Evolutionary conservation across 257 asterid genomes (phyloP), one percentile per base, ranked within the genome.

Genomic region (Penstemon eatonii): DNA sequence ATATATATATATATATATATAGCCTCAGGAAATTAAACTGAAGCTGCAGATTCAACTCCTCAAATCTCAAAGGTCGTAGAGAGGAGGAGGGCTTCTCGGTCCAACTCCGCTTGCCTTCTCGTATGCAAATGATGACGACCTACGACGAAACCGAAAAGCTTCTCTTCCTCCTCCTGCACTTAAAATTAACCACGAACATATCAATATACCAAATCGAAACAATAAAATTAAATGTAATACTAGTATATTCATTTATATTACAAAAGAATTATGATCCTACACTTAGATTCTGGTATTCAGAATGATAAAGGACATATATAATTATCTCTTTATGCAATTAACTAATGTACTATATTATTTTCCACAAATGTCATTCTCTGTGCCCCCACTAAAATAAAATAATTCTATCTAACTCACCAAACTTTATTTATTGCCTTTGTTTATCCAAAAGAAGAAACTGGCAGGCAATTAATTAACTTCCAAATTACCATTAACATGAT

Each of bases 31-130:
- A 25, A 25, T 25, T 25, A 25, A 25, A 25, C 33, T 25, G 33
- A 25, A 25, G 33, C 33, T 25, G 33, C 33, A 25, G 33, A 25
- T 25, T 25, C 33, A 1, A 25, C 33, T 25, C 33, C 33, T 74
- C 75, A 78, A 4, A 83, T 70, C 66, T 91, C 93, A 91, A 83
- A 89, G 49, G 91, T 89, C 89, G 78, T 83, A 80, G 79, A 90
- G 93, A 82, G 95, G 96, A 81, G 82, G 91, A 68, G 96, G 89
- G 90, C 80, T 87, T 85, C 87, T 74, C 71, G 96, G 89, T 87
- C 97, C 95, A 15, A 81, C 74, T 42, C 93, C 95, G 15, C 68
- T 74, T 5, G 89, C 91, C 81, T 80, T 85, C 73, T 91, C 97
- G 47, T 76, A 82, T 0, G 91, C 86, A 62, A 89, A 89, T 0